Base-by-base conservation (phyloP, 106 monocot genomes). In the Platanthera zijinensis region DNA sequence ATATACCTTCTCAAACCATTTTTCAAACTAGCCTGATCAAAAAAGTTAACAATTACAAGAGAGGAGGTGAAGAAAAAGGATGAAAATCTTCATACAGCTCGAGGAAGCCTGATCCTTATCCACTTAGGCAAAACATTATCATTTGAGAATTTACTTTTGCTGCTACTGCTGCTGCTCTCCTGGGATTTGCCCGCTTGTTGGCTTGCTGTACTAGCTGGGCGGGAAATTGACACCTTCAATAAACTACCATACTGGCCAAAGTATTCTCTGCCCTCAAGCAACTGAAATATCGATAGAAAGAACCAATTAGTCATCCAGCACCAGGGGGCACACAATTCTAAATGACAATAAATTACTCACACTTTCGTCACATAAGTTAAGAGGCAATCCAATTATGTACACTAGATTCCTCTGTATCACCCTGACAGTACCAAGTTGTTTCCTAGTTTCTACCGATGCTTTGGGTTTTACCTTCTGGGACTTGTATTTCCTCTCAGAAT, bases 221-320 rank as follows among this genome's bases (percentile, higher is more conserved):
- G 89, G 62, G 96, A 89, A 79, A 93, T 85, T 70, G 96, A 97
- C 52, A 97, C 93, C 77, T 97, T 97, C 80, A 97, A 52, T 39
- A 97, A 78, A 64, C 86, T 89, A 25, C 96, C 93, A 83, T 97
- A 97, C 77, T 93, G 96, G 7, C 96, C 93, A 89, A 97, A 97
- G 74, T 89, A 97, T 77, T 97, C 96, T 70, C 84, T 89, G 8
- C 84, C 84, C 74, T 97, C 91, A 61, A 97, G 96, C 56, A 93
- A 61, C 96, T 97, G 85, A 19, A 57, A 15, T 5, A 17, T 14
- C 32, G 9, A 77, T 19, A 52, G 51, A 52, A 48, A 32, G 9
- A 17, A 71, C 70, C 48, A 5, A 50, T 62, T 61, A 51, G 2
- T 39, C 3, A 25, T 46, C 10, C 13, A 14, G 9, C 51, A 52